phyloP scores from a whole-genome alignment of 805 yeast species.

The Hanseniaspora clermontiae region DNA sequence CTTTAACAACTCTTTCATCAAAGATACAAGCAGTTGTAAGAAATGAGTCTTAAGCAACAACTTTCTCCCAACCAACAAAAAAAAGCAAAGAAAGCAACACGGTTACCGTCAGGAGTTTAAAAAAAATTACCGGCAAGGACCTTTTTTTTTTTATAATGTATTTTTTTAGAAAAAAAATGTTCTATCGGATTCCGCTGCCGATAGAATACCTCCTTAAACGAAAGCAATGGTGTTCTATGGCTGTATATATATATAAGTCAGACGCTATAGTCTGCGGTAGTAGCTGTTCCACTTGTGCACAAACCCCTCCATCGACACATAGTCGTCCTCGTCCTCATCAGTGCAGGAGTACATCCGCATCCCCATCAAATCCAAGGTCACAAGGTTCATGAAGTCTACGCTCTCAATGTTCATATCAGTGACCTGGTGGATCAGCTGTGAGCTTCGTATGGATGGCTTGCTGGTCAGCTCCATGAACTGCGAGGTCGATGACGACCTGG shows the following conservation, averaged over 20 bases:
- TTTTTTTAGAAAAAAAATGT: background rate
- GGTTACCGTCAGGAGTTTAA: too few species aligned
- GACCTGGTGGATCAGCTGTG: background rate
- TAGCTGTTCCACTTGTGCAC: slow-evolving; percentile 28
- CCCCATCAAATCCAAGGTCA: slow-evolving; percentile 8
- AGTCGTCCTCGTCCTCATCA: slow-evolving; percentile 13
- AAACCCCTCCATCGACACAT: slow-evolving; percentile 19
- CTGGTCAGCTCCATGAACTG: background rate
- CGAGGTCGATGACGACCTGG: slow-evolving; percentile 9
- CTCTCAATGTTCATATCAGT: background rate
- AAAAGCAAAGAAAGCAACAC: too few species aligned
- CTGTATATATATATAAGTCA: background rate
- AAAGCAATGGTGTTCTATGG: too few species aligned
- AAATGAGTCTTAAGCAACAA: too few species aligned
- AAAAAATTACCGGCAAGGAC: too few species aligned
- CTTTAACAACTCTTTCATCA: too few species aligned
- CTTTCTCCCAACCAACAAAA: too few species aligned
- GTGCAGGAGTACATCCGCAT: slow-evolving; percentile 2
- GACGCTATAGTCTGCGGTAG: slow-evolving; percentile 23
- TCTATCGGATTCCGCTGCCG: background rate
- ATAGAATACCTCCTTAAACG: background rate
- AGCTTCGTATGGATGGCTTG: background rate
- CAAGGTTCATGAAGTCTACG: slow-evolving; percentile 6
- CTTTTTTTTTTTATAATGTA: too few species aligned
- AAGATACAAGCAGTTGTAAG: too few species aligned